Evolutionary conservation across 2,329 filamentous ascomycete genomes (phyloP).

Genomic region (Fusarium sp.): DNA sequence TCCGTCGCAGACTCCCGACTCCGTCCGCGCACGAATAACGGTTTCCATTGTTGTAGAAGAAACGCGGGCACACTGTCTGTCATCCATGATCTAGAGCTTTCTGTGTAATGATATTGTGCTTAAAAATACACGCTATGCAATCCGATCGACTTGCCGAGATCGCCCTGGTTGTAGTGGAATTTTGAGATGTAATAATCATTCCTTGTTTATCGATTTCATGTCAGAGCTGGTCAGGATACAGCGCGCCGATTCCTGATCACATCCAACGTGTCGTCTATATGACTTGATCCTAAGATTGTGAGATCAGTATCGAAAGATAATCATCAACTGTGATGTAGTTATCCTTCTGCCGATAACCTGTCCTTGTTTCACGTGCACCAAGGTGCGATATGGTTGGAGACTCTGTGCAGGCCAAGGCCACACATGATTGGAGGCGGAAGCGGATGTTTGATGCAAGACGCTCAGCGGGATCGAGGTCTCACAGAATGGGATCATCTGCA

Average conservation of each 20-base stretch:
- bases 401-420: neutral
- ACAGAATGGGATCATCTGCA: slow-evolving; percentile 7
- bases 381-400: neutral
- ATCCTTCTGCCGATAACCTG: neutral
- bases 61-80: neutral
- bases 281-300: neutral
- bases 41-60: neutral
- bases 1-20: slow-evolving; percentile 21
- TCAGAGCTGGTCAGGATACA: neutral
- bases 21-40: neutral
- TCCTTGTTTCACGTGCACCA: neutral
- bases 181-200: neutral
- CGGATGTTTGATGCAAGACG: slow-evolving; percentile 12
- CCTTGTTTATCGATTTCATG: neutral
- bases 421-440: slow-evolving; percentile 8
- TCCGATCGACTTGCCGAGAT: neutral
- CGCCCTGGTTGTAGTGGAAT: neutral
- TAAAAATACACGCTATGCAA: neutral
- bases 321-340: neutral
- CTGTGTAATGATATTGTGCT: neutral
- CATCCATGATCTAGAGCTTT: neutral
- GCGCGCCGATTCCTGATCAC: neutral
- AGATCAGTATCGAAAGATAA: neutral
- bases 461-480: slow-evolving; percentile 19
- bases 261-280: neutral